Evolutionary conservation across 345 rosid genomes (phyloP), one percentile per base, ranked within the genome.

Genomic region (Draba incana): DNA sequence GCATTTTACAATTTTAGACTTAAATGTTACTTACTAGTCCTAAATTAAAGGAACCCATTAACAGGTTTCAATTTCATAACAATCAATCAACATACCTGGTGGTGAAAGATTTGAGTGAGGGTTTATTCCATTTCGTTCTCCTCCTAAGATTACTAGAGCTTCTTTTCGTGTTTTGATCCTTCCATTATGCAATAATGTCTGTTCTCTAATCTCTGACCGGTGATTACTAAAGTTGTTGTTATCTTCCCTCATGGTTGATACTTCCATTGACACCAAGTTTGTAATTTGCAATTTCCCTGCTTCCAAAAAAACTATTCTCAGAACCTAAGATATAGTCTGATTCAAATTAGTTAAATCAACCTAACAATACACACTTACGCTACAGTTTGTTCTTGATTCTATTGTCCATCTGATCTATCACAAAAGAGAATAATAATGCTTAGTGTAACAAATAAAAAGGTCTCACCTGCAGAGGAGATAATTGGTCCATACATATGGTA

Each of bases 401-500:
- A 4, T 55, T 55, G 7, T 14, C n/a, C 33, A 50, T 25, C 55
- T 11, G 3, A 50, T 25, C 55, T 11, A 6, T n/a, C 8, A 23
- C 33, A 9, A 45, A 0, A 33, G 9, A 27, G 10, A 58, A 27
- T 47, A 20, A 20, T 20, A 20, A 67, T 20, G 37, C 4, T 30
- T 13, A 60, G 27, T 4, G 28, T 39, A 28, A 38, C 28, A 38
- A 39, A 38, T 31, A 28, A 10, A 58, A 50, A 58, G 48, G 5
- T 53, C 12, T 38, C 60, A 68, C 78, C 78, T 68, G 75, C 28
- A 52, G 78, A 13, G 53, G 11, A 70, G 50, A 66, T 54, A 51
- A 81, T 41, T 2, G 84, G 74, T 24, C 70, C 77, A 51, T 82
- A 83, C 81, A 83, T 65, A 66, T 78, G 48, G 70, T 74, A 46